These are phyloP conservation scores for Salvia splendens DNA, from an alignment of 257 asterid genomes.

Conservation along the genomic window DNA sequence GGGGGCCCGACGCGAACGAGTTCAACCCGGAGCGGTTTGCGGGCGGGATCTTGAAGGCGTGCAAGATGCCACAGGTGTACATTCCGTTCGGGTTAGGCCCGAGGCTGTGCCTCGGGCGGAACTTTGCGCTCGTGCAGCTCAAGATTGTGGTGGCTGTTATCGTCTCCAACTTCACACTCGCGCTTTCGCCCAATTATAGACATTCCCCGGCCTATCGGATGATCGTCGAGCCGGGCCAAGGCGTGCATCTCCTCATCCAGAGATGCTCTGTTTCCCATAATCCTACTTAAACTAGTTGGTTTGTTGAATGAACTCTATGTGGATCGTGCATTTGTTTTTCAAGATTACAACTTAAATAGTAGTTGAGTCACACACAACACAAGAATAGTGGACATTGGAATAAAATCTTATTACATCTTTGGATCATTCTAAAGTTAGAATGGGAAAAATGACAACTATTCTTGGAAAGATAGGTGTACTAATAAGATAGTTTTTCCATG, in stretches of 20 bases:
- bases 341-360: too few species aligned
- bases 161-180: constrained; percentile 53
- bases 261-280: not conserved
- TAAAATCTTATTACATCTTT: too few species aligned
- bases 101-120: constrained; percentile 67
- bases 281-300: too few species aligned
- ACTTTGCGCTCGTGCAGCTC: constrained; percentile 67
- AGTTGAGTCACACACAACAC: too few species aligned
- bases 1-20: constrained; percentile 74
- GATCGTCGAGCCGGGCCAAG: constrained; percentile 90
- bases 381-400: too few species aligned
- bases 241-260: constrained; percentile 55
- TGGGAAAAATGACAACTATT: too few species aligned
- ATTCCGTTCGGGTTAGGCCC: constrained; percentile 87
- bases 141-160: constrained; percentile 56
- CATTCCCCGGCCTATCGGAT: constrained; percentile 74
- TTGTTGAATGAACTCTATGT: too few species aligned
- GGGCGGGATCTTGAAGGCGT: constrained; percentile 62
- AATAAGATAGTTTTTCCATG: too few species aligned
- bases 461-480: too few species aligned
- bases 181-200: constrained; percentile 68
- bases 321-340: too few species aligned
- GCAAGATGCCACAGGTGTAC: constrained; percentile 69
- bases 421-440: too few species aligned
- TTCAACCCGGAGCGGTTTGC: constrained; percentile 74